These are phyloP conservation scores for Sphagnum magellanicum DNA, from an alignment of 228 moss, liverwort and hornwort genomes.

Conservation along the genomic window DNA sequence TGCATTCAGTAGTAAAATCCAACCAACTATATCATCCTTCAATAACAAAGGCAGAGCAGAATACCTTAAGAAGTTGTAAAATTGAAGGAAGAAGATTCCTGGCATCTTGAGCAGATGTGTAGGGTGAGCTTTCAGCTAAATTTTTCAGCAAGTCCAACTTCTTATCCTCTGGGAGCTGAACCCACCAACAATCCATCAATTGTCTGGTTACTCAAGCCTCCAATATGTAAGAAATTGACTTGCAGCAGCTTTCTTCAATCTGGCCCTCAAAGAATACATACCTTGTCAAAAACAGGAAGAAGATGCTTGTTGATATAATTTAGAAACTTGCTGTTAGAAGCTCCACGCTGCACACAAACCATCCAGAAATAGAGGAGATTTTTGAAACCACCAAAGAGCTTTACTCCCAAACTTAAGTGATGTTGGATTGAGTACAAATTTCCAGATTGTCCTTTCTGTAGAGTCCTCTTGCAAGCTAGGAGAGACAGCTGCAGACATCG, in stretches of 20 bases:
- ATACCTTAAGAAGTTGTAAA: constrained; percentile 74
- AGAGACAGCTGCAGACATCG: too few species aligned
- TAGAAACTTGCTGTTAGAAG: constrained; percentile 94
- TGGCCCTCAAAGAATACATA: constrained; percentile 12
- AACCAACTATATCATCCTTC: too few species aligned
- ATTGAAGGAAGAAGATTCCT: constrained; percentile 74
- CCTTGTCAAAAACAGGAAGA: constrained; percentile 95
- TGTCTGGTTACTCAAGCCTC: background rate
- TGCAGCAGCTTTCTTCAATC: background rate
- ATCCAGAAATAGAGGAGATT: background rate
- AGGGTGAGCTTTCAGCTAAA: constrained; percentile 91
- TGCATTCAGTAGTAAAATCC: too few species aligned
- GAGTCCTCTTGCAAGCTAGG: too few species aligned
- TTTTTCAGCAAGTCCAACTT: constrained; percentile 81
- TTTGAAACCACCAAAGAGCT: too few species aligned
- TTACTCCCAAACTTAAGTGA: too few species aligned
- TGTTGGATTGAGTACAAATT: too few species aligned
- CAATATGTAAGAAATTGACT: background rate
- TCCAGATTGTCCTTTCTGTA: too few species aligned
- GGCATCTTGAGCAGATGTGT: constrained; percentile 88
- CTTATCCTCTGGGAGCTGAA: constrained; percentile 89
- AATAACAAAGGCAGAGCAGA: too few species aligned
- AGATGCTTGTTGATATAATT: constrained; percentile 98
- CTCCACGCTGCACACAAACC: constrained; percentile 70
- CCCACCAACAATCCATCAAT: background rate